Evolutionary conservation across 441 rosid species (phyloP), one percentile per base, ranked within the genome.

Genomic region (Mallotus japonicus): DNA sequence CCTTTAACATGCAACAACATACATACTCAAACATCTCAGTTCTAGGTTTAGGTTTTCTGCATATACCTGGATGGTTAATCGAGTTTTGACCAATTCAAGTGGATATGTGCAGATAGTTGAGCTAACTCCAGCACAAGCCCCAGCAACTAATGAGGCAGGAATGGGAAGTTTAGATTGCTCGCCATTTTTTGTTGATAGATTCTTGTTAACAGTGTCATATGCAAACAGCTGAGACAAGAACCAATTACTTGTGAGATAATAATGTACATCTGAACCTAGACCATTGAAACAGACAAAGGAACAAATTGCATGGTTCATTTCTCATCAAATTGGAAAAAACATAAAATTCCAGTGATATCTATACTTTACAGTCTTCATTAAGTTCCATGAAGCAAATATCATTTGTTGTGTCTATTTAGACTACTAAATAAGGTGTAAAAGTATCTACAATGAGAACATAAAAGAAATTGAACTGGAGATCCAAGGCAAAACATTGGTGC

Each of bases 101-200:
- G 99, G 99, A 78, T 95, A 95, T 4, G 95, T 95, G 82, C 87
- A 90, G 75, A 95, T 82, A 44, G 99, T 92, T 49, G 97, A 94
- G 84, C 95, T 90, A 74, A 95, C 99, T 75, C 99, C 99, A 76
- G 99, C 99, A 87, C 93, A 93, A 10, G 98, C 99, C 60, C 99
- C 99, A 0, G 99, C 99, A 28, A 95, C 71, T 70, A 93, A 79
- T 3, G 99, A 95, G 57, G 98, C 91, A 34, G 99, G 91, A 67
- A 95, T 75, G 5, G 90, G 91, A 20, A 92, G 79, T 77, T 89
- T 92, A 1, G 93, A 80, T 50, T 81, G 84, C 77, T 92, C 96
- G 34, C 97, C 99, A 37, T 84, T 80, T 75, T 82, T 80, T 20
- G 96, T 77, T 11, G 97, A 87, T 82, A 95, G 20, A 42, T 80